These are phyloP conservation scores for Pleurotus giganteus DNA, from an alignment of 768 basidiomycete genomes.

Conservation along the genomic window DNA sequence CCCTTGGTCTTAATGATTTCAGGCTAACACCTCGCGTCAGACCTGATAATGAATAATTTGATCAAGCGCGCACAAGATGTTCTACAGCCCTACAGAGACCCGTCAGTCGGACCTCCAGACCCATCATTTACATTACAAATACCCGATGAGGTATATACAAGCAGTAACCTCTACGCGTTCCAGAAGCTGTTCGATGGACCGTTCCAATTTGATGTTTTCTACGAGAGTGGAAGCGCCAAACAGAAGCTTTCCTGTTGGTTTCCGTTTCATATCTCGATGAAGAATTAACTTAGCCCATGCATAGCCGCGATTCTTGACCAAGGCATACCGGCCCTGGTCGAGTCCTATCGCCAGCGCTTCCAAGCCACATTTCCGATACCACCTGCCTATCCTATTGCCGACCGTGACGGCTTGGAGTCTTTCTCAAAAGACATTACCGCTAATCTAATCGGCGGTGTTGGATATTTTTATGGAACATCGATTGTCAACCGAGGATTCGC, in stretches of 20 bases:
- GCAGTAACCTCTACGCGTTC: slow-evolving; percentile 81
- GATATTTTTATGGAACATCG: slow-evolving; percentile 91
- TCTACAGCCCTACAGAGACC: slow-evolving; percentile 53
- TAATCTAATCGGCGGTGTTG: slow-evolving; percentile 89
- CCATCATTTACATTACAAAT: slow-evolving; percentile 79
- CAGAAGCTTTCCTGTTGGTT: slow-evolving; percentile 63
- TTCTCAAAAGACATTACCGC: slow-evolving; percentile 91
- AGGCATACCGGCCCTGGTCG: slow-evolving; percentile 64
- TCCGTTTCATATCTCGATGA: background rate
- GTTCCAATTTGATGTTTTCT: slow-evolving; percentile 90
- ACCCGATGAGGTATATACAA: slow-evolving; percentile 67
- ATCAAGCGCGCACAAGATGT: slow-evolving; percentile 53
- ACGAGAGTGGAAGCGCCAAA: slow-evolving; percentile 70
- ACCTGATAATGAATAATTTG: slow-evolving; percentile 60
- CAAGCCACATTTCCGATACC: slow-evolving; percentile 67
- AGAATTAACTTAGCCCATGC: background rate
- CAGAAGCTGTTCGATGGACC: slow-evolving; percentile 84
- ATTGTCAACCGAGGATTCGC: slow-evolving; percentile 84
- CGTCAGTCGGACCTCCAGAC: slow-evolving; percentile 55
- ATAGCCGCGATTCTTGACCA: slow-evolving; percentile 64
- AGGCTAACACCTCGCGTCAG: slow-evolving; percentile 34
- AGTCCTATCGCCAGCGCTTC: slow-evolving; percentile 67
- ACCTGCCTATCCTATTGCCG: slow-evolving; percentile 46
- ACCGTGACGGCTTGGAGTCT: slow-evolving; percentile 46
- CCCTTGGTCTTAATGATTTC: background rate